phyloP scores from a whole-genome alignment of 2,329 filamentous ascomycete species.

The Pseudodiploospora longispora region DNA sequence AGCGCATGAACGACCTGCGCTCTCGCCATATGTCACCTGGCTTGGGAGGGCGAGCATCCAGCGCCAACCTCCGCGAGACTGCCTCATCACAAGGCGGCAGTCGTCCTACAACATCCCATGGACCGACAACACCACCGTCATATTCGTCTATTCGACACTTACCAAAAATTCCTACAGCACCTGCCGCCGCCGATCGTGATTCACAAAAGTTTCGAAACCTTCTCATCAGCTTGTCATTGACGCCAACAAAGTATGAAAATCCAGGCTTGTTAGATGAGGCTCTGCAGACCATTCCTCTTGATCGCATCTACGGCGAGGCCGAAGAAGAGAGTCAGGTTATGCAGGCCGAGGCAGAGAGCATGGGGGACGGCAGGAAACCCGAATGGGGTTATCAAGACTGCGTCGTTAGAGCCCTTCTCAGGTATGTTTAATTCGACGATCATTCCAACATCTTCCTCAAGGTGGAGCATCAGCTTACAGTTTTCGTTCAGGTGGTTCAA shows the following conservation, averaged over 20 bases:
- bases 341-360: constrained; percentile 78
- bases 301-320: constrained; percentile 86
- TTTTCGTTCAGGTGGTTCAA: constrained; percentile 66
- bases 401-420: constrained; percentile 78
- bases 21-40: constrained; percentile 52
- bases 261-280: constrained; percentile 90
- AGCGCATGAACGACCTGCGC: constrained; percentile 72
- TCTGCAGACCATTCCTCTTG: constrained; percentile 74
- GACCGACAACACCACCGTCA: constrained; percentile 34
- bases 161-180: constrained; percentile 60
- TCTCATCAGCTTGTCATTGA: constrained; percentile 76
- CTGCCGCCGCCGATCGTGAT: constrained; percentile 53
- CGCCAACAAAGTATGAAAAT: constrained; percentile 92
- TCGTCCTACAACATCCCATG: constrained; percentile 41
- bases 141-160: constrained; percentile 43
- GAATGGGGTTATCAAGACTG: constrained; percentile 98
- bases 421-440: constrained; percentile 41
- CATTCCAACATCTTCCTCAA: not conserved
- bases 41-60: constrained; percentile 42
- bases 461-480: not conserved
- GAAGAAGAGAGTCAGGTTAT: constrained; percentile 88
- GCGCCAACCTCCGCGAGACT: constrained; percentile 35
- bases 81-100: constrained; percentile 25
- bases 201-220: constrained; percentile 74
- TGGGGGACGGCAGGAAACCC: constrained; percentile 69